phyloP scores from a whole-genome alignment of 306 rosid genomes.

The Medicago truncatula region DNA sequence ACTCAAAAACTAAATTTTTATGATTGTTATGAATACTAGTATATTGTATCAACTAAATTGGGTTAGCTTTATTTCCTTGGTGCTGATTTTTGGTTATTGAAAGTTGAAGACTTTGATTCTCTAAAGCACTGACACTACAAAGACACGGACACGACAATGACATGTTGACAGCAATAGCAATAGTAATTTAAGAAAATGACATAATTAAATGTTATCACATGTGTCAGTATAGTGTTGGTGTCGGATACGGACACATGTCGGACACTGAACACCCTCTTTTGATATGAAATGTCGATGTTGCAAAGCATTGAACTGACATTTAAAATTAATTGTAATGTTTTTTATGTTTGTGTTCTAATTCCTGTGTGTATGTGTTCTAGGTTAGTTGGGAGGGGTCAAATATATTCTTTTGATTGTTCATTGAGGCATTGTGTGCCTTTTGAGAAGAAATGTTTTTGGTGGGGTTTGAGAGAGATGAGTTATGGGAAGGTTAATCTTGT shows the following conservation, averaged over 20 bases:
- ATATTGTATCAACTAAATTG: constrained; percentile 11
- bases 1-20: constrained; percentile 11
- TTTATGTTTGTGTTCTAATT: too few species aligned
- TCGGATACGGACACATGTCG: too few species aligned
- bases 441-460: constrained; percentile 39
- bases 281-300: too few species aligned
- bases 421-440: constrained; percentile 37
- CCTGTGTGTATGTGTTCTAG: constrained; percentile 47
- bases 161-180: too few species aligned
- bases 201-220: too few species aligned
- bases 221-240: too few species aligned
- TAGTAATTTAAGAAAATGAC: too few species aligned
- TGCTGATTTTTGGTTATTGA: constrained; percentile 23
- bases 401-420: constrained; percentile 35
- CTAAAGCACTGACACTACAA: too few species aligned
- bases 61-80: constrained; percentile 1
- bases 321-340: too few species aligned
- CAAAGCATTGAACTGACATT: neutral
- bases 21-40: constrained; percentile 9
- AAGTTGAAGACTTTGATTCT: constrained; percentile 32
- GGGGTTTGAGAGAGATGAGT: constrained; percentile 67
- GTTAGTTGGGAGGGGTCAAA: constrained; percentile 49
- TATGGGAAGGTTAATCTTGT: constrained; percentile 81
- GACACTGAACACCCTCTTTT: too few species aligned
- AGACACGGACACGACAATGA: too few species aligned